phyloP scores from a whole-genome alignment of 202 grass and related monocot genomes.

The Brachypodium distachyon region DNA sequence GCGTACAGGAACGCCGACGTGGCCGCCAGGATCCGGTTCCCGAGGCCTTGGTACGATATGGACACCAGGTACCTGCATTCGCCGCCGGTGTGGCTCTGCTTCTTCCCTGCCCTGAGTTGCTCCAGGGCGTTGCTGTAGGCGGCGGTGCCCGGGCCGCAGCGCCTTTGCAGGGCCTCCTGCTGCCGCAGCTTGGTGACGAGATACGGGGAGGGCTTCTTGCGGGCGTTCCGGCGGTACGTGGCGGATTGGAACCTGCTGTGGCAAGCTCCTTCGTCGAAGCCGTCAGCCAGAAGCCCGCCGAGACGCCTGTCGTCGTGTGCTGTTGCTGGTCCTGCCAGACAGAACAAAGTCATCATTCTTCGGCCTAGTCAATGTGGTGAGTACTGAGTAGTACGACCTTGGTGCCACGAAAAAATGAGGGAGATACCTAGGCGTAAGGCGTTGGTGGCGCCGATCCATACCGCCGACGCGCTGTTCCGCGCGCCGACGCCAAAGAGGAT shows the following conservation, averaged over 20 bases:
- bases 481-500: background rate
- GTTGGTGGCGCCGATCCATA: conserved; percentile 16
- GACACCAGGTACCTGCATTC: conserved; percentile 71
- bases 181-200: conserved; percentile 8
- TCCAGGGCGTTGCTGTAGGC: background rate
- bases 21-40: conserved; percentile 54
- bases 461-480: background rate
- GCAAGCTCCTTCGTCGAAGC: conserved; percentile 14
- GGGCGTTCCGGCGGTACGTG: conserved; percentile 6
- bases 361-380: too few species aligned
- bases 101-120: conserved; percentile 32
- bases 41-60: conserved; percentile 55
- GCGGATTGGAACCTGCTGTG: conserved; percentile 23
- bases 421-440: background rate
- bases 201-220: background rate
- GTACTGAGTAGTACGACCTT: too few species aligned
- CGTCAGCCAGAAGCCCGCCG: conserved; percentile 7
- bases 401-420: too few species aligned
- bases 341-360: too few species aligned
- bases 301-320: conserved; percentile 16
- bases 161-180: conserved; percentile 16
- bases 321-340: too few species aligned
- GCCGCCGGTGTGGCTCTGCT: background rate
- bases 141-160: conserved; percentile 15
- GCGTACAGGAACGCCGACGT: conserved; percentile 71